Evolutionary conservation across 1,284 basidiomycete species (phyloP).

Genomic region (Malassezia pachydermatis): DNA sequence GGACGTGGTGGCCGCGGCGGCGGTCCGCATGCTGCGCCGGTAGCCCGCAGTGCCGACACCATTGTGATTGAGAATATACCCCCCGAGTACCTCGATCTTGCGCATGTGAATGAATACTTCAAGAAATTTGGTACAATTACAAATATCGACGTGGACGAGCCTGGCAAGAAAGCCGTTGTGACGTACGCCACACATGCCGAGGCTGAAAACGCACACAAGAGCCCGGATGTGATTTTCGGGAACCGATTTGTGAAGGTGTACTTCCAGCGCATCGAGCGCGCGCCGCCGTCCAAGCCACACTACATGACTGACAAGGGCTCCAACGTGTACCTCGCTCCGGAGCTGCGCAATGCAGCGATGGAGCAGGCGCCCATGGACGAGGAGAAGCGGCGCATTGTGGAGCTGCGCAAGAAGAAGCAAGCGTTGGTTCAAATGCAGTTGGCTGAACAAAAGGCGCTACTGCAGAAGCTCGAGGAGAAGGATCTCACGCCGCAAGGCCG

Average conservation of each 20-base stretch:
- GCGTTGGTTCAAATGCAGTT: constrained; percentile 71
- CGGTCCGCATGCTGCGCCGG: constrained; percentile 13
- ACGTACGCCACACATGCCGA: constrained; percentile 75
- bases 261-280: constrained; percentile 43
- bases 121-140: constrained; percentile 84
- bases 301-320: constrained; percentile 36
- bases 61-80: constrained; percentile 91
- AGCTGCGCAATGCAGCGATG: constrained; percentile 13
- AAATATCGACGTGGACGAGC: constrained; percentile 77
- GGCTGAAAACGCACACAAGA: constrained; percentile 78
- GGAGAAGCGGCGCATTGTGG: constrained; percentile 49
- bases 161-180: constrained; percentile 66
- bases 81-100: constrained; percentile 65
- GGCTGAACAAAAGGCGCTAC: constrained; percentile 75
- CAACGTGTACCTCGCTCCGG: constrained; percentile 37
- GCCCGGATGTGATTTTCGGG: constrained; percentile 81
- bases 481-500: constrained; percentile 64
- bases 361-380: constrained; percentile 5
- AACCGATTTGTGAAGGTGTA: constrained; percentile 79
- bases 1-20: constrained; percentile 48
- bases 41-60: constrained; percentile 58
- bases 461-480: constrained; percentile 58
- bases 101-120: constrained; percentile 76
- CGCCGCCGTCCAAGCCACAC: constrained; percentile 20
- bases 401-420: constrained; percentile 56